Evolutionary conservation across 1,139 yeast species (phyloP), one percentile per base, ranked within the genome.

Genomic region (Hansenula anomala): DNA sequence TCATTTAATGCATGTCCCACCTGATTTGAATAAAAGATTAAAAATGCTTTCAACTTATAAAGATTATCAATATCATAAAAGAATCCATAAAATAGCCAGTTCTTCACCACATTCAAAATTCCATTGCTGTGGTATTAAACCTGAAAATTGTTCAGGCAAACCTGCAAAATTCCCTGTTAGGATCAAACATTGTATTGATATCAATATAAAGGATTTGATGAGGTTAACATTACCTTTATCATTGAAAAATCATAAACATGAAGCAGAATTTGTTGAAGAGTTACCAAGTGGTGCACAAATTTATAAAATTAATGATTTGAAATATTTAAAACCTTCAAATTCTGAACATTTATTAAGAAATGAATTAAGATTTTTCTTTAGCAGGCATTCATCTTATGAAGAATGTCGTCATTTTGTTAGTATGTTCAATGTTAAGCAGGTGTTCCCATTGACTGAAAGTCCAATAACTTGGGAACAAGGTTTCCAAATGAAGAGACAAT

Each of bases 351-450:
- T 73, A 6, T 59, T 75, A 8, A 76, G 78, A 0, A 59, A 56
- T 10, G 66, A 63, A 11, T 42, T 75, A 0, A 59, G 60, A 39
- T 61, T 71, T 28, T 56, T 69, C 22, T 77, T 71, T 51, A 75
- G 82, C 1, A 56, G 83, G 24, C 84, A 78, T 46, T 74, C 82
- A 1, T 74, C 81, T 0, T 73, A 63, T 42, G 45, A 63, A 3
- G 84, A 78, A 48, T 56, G 67, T 10, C 43, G 59, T n/a, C 46
- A 61, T 3, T 63, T 78, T 12, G 52, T 75, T 0, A 43, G 55
- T 10, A 29, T 60, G 26, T 69, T 77, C 44, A 47, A 49, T 2
- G 78, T 78, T 0, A 51, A 44, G 12, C 70, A 71, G 33, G 77
- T 75, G 0, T 73, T 63, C 42, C 80, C 80, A 0, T 66, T 71